Evolutionary conservation across 371 early-diverging fungal species (phyloP).

Genomic region (Circinella umbellata): DNA sequence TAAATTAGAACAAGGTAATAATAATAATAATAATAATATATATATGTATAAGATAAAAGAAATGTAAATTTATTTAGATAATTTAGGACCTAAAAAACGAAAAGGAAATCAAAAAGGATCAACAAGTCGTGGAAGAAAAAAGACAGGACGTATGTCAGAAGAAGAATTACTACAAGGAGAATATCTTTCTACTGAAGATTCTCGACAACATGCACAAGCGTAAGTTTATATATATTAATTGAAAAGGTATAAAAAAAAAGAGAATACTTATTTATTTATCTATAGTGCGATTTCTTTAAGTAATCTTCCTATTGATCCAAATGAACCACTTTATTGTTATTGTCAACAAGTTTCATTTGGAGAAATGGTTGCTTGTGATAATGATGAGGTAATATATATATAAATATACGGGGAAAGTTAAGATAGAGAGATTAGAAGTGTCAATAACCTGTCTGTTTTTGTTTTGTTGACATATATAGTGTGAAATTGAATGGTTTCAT

Average conservation of each 20-base stretch:
- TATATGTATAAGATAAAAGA: not conserved
- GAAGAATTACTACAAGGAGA: slow-evolving; percentile 21
- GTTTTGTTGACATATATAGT: slow-evolving; percentile 45
- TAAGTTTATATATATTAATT: slow-evolving; percentile 23
- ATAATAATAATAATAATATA: not conserved
- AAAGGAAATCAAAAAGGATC: slow-evolving; percentile 9
- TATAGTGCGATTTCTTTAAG: slow-evolving; percentile 46
- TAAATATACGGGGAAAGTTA: not conserved
- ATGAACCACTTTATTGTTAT: slow-evolving; percentile 95
- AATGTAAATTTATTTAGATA: not conserved
- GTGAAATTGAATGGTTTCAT: slow-evolving; percentile 97
- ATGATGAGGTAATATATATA: slow-evolving; percentile 72
- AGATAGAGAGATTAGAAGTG: not conserved
- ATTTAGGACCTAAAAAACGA: not conserved
- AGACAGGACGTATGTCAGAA: slow-evolving; percentile 10
- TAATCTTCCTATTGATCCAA: slow-evolving; percentile 91
- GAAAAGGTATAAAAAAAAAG: too few relatives aligned
- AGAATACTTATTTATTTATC: not conserved
- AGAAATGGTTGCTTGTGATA: slow-evolving; percentile 98
- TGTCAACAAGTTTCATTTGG: slow-evolving; percentile 95
- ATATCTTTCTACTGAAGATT: slow-evolving; percentile 37
- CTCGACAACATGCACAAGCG: slow-evolving; percentile 44
- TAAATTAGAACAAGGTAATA: not conserved
- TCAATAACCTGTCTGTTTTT: not conserved
- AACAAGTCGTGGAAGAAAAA: slow-evolving; percentile 24